phyloP scores from a whole-genome alignment of 2,329 filamentous ascomycete genomes.

The Fusarium scirpi region DNA sequence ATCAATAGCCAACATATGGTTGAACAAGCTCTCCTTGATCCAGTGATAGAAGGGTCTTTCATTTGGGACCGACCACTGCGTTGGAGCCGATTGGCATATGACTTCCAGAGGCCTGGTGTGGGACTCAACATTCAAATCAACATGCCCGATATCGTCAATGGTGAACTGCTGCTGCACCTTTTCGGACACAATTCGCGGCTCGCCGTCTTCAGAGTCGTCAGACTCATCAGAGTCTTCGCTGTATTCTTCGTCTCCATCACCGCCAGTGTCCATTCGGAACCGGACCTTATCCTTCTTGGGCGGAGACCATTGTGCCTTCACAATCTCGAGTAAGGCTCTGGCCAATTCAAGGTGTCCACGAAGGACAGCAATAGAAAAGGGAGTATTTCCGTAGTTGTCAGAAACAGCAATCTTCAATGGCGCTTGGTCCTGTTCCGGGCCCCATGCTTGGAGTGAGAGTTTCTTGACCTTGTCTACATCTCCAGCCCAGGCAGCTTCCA shows the following conservation, averaged over 20 bases:
- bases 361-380: constrained; percentile 76
- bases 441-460: constrained; percentile 72
- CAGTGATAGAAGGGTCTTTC: constrained; percentile 37
- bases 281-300: constrained; percentile 63
- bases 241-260: constrained; percentile 53
- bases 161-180: constrained; percentile 77
- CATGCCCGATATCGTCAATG: constrained; percentile 79
- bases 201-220: constrained; percentile 48
- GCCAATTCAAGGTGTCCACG: constrained; percentile 74
- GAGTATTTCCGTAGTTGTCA: constrained; percentile 64
- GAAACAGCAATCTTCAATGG: constrained; percentile 73
- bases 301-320: constrained; percentile 74
- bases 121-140: constrained; percentile 76
- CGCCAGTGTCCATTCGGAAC: constrained; percentile 59
- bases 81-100: constrained; percentile 57
- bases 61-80: constrained; percentile 49
- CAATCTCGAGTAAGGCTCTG: constrained; percentile 75
- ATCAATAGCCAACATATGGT: constrained; percentile 63
- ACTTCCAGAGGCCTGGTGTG: constrained; percentile 65
- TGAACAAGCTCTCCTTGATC: constrained; percentile 50
- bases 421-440: constrained; percentile 62
- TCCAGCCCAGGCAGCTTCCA: constrained; percentile 80
- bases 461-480: constrained; percentile 74
- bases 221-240: constrained; percentile 47
- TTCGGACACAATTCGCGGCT: constrained; percentile 62